Base-by-base conservation (phyloP, 768 basidiomycete genomes). In the Hericium alpestre region DNA sequence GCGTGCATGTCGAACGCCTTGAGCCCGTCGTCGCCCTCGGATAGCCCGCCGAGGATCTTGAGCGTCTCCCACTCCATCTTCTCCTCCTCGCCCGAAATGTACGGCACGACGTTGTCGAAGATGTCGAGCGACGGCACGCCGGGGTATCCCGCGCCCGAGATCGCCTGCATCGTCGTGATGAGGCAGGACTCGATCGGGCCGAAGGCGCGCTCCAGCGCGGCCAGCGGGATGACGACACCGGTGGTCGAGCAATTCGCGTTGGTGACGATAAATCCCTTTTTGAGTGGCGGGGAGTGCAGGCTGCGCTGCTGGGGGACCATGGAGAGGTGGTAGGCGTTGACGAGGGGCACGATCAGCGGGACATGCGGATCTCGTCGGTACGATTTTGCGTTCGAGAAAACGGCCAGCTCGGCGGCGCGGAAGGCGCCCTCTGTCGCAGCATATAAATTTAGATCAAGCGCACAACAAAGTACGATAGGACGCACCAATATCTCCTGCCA, bases 231-330 rank as follows among this genome's bases (percentile, higher is more conserved):
- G 58, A 92, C 91, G 66, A 86, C 79, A 46, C 89, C 94, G 0
- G 96, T 99, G 3, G 96, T 97, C 22, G 91, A 87, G 74, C 96
- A 98, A 74, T 98, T 99, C 63, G 96, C 96, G 69, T 99, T 99
- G 57, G 93, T 94, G 60, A 99, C 86, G 69, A 99, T 94, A 76
- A 92, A 98, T 3, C 96, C 96, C 62, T 81, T 83, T 65, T 79
- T 80, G 38, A 87, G 79, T 0, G 81, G 82, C 18, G 83, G 87
- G 2, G 76, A 71, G 62, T 89, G 86, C 15, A 80, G 73, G 2
- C 81, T 63, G 53, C 76, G 90, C 71, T 99, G 96, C 65, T 93
- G 87, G 0, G 80, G 76, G 65, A 99, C 76, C 63, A 98, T 89
- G 62, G 81, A 74, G 27, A 97, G 73, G 69, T 99, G 96, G 3